Evolutionary conservation across 139 green algal species (phyloP), one percentile per base, ranked within the genome.

Genomic region (Micractinium conductrix): DNA sequence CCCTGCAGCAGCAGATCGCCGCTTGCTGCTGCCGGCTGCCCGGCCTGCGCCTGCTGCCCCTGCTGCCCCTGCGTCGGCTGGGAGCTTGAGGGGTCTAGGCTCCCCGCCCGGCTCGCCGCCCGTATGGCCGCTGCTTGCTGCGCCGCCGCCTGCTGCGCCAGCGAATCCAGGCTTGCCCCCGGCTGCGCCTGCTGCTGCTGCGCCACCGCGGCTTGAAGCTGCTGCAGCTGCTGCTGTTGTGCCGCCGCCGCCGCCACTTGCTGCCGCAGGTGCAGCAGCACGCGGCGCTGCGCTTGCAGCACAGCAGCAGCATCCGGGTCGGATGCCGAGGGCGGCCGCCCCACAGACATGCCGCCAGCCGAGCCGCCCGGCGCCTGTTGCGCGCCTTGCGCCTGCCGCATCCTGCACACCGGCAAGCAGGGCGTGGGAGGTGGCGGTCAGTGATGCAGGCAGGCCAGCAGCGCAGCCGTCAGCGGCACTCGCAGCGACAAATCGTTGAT

Each of bases 211-310:
- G n/a, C n/a, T n/a, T n/a, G n/a, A n/a, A n/a, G n/a, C 63, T 71
- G 63, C 69, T 53, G 69, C 40, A 53, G 42, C 70, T 40, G 70
- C 42, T 78, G 70, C 42, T 78, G 70, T 43, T 78, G 44, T 0
- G 70, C 70, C 21, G 69, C 70, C 4, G 70, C 70, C 19, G 70
- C 70, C 26, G 70, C 70, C 30, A 78, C 45, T 28, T 78, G 44
- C 30, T 78, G 70, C 42, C 43, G 43, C 40, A 78, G 70, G 8
- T 37, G 42, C 70, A 78, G 40, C 70, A 78, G 42, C 26, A 53
- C 70, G 10, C 42, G 42, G 12, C 42, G 70, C 70, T 78, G 70
- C 28, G 70, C 70, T n/a, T 78, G 28, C 40, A 53, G 70, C 70
- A 78, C 35, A 33, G 70, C 70, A 4, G 70, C 70, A 4, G 70